A percentile compares a stretch with the other conserved stretches of the same genome.
These are phyloP conservation scores for Coemansia sp. DNA, from an alignment of 192 early-diverging fungal species.

Conservation along the genomic window DNA sequence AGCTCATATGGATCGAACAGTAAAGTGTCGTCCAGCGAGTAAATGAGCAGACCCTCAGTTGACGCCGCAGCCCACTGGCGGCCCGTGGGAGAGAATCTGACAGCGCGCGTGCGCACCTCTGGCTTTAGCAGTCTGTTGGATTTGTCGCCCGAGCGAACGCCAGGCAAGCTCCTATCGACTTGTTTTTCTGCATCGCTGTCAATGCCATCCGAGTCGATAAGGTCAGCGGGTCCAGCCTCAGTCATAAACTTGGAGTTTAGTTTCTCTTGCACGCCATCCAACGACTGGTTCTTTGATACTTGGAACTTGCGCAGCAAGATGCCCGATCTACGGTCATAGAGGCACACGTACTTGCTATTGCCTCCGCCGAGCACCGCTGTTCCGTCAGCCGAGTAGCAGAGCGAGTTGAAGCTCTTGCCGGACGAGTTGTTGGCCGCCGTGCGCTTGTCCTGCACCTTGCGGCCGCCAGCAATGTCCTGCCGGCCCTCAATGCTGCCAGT, in stretches of 20 bases:
- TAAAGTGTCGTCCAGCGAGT: constrained; percentile 89
- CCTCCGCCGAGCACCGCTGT: constrained; percentile 89
- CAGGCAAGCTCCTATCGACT: constrained; percentile 78
- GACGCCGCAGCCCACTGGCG: constrained; percentile 93
- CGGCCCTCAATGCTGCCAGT: constrained; percentile 83
- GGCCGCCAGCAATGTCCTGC: constrained; percentile 88
- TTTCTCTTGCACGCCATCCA: constrained; percentile 89
- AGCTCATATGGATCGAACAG: constrained; percentile 98
- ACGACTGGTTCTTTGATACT: constrained; percentile 86
- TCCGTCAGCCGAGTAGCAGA: constrained; percentile 96
- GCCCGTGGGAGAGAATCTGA: constrained; percentile 92
- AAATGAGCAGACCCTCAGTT: constrained; percentile 93
- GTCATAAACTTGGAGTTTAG: constrained; percentile 92
- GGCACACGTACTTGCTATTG: constrained; percentile 91
- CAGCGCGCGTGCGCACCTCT: constrained; percentile 78
- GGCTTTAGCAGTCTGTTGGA: constrained; percentile 74
- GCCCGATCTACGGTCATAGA: constrained; percentile 78
- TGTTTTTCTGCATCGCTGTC: constrained; percentile 79
- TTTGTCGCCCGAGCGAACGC: constrained; percentile 81
- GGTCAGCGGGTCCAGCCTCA: constrained; percentile 82
- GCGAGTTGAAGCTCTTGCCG: constrained; percentile 85
- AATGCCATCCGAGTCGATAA: constrained; percentile 80
- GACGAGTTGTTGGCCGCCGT: constrained; percentile 81
- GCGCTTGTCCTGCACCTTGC: constrained; percentile 71
- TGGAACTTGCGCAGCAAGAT: constrained; percentile 87